A percentile compares a stretch with the other conserved stretches of the same genome.
phyloP scores from a whole-genome alignment of 1,139 yeast species.

The Hyphopichia buzzinii region DNA sequence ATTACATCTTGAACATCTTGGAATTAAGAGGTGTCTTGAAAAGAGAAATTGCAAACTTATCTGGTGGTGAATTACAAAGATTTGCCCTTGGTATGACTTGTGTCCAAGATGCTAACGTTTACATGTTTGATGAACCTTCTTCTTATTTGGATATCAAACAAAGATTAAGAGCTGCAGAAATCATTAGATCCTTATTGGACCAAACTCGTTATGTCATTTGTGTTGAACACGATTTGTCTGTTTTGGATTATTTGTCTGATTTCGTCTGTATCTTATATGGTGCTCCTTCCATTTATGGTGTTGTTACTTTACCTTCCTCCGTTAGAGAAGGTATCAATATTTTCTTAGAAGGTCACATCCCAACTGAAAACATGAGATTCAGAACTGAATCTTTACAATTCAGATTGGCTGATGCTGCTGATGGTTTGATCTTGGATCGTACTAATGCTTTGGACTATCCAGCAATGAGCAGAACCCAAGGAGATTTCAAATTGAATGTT shows the following conservation, averaged over 20 bases:
- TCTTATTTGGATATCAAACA: conserved; percentile 97
- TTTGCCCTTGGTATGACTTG: conserved; percentile 97
- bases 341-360: conserved; percentile 96
- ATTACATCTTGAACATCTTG: conserved; percentile 62
- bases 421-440: conserved; percentile 72
- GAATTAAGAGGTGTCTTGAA: conserved; percentile 72
- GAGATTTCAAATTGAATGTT: conserved; percentile 84
- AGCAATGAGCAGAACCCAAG: conserved; percentile 83
- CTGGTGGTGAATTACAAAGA: conserved; percentile 99
- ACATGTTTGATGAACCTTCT: conserved; percentile 99
- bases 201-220: conserved; percentile 84
- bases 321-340: conserved; percentile 99
- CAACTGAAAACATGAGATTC: conserved; percentile 94
- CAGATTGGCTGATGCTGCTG: conserved; percentile 90
- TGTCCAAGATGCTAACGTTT: conserved; percentile 91
- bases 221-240: conserved; percentile 98
- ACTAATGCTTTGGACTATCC: conserved; percentile 79
- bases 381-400: conserved; percentile 94
- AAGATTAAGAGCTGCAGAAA: conserved; percentile 95
- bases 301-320: conserved; percentile 90
- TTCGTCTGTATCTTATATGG: conserved; percentile 95
- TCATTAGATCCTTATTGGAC: conserved; percentile 78
- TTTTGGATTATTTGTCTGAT: conserved; percentile 92
- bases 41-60: conserved; percentile 84
- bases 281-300: conserved; percentile 98